phyloP scores from a whole-genome alignment of 2,329 filamentous ascomycete species.

The Trichophyton mentagrophytes region DNA sequence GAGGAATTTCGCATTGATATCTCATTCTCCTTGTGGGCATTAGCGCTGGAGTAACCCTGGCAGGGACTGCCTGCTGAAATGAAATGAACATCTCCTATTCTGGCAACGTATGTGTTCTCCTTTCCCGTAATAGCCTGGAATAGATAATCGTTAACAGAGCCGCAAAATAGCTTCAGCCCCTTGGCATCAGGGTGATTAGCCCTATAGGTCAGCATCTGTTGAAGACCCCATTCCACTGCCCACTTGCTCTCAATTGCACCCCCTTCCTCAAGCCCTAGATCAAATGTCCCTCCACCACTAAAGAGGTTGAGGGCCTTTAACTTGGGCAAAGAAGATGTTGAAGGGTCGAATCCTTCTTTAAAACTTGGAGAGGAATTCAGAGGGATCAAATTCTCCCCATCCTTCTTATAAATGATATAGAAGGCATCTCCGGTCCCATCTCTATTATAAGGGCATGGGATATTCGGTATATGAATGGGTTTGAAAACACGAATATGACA shows the following conservation, averaged over 20 bases:
- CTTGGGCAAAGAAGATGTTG: slow-evolving; percentile 19
- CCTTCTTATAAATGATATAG: slow-evolving; percentile 42
- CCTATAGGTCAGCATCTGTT: slow-evolving; percentile 59
- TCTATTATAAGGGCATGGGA: slow-evolving; percentile 53
- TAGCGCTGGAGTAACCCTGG: slow-evolving; percentile 58
- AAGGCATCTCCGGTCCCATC: slow-evolving; percentile 55
- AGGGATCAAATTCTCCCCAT: slow-evolving; percentile 6
- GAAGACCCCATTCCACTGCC: slow-evolving; percentile 52
- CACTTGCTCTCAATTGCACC: slow-evolving; percentile 52
- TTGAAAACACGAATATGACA: slow-evolving; percentile 50
- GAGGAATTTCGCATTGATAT: slow-evolving; percentile 58
- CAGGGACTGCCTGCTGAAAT: slow-evolving; percentile 66
- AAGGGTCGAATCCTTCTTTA: slow-evolving; percentile 45
- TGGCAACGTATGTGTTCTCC: slow-evolving; percentile 38
- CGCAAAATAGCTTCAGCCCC: slow-evolving; percentile 46
- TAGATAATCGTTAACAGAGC: slow-evolving; percentile 60
- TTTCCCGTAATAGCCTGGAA: slow-evolving; percentile 41
- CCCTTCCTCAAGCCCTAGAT: slow-evolving; percentile 61
- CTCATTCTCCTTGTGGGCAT: slow-evolving; percentile 42
- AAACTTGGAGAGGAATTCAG: slow-evolving; percentile 21
- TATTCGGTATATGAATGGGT: slow-evolving; percentile 22
- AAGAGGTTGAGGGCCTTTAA: slow-evolving; percentile 59
- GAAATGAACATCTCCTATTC: slow-evolving; percentile 52
- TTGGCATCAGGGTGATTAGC: slow-evolving; percentile 45
- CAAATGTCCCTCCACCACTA: slow-evolving; percentile 66